Evolutionary conservation across 2,329 filamentous ascomycete genomes (phyloP).

Genomic region (Claviceps maximensis): DNA sequence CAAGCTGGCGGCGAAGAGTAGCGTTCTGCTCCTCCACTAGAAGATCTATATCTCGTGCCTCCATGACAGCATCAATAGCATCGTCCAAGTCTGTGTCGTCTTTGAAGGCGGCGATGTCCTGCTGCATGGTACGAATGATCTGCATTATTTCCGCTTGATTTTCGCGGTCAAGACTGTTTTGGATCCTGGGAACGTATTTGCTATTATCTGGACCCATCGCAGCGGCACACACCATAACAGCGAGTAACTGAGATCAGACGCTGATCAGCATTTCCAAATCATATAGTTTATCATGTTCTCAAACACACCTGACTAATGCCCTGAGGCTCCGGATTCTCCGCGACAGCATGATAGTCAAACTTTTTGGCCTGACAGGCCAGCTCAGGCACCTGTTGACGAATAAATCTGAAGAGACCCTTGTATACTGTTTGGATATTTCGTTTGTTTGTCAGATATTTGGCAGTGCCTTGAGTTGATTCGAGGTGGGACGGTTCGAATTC

Average conservation of each 20-base stretch:
- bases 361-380: constrained; percentile 38
- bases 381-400: constrained; percentile 37
- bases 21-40: constrained; percentile 43
- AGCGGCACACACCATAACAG: constrained; percentile 47
- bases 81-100: constrained; percentile 27
- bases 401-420: constrained; percentile 41
- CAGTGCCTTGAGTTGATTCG: constrained; percentile 29
- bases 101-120: constrained; percentile 21
- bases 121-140: constrained; percentile 29
- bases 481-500: constrained; percentile 43
- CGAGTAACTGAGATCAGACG: constrained; percentile 37
- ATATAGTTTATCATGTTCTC: constrained; percentile 11
- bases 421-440: constrained; percentile 41
- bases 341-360: constrained; percentile 44
- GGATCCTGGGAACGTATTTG: constrained; percentile 36
- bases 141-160: constrained; percentile 32
- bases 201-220: constrained; percentile 44
- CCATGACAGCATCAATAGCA: constrained; percentile 26
- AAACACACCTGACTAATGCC: constrained; percentile 38
- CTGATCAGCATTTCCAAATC: not conserved
- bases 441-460: constrained; percentile 34
- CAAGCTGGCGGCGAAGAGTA: constrained; percentile 35
- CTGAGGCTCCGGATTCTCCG: constrained; percentile 40
- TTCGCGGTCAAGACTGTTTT: constrained; percentile 26
- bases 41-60: constrained; percentile 39